Evolutionary conservation across 257 asterid species (phyloP), one percentile per base, ranked within the genome.

Genomic region (Hygrophila difformis): DNA sequence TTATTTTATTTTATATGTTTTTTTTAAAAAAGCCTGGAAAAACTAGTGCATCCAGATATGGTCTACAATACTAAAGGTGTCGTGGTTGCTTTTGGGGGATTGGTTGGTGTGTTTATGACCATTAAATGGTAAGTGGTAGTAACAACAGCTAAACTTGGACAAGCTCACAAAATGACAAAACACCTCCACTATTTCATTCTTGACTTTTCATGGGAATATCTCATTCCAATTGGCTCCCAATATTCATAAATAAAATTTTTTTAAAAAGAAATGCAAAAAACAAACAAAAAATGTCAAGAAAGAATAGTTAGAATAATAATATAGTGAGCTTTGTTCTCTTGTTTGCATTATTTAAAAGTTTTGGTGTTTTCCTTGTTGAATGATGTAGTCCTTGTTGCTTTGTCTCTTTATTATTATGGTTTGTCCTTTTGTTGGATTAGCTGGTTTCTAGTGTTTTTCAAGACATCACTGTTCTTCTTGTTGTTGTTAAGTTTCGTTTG

Each of bases 91-190:
- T 56, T 58, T 16, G 5, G 19, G 5, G 31, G 21, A n/a, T n/a
- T n/a, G n/a, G n/a, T n/a, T n/a, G n/a, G 57, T 52, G 39, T 44
- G 21, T 21, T 44, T 15, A 49, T 44, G 50, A 53, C 21, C 77
- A 72, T 71, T 62, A 69, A 66, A 60, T 52, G 73, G 59, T 66
- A 22, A 64, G 39, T n/a, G n/a, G n/a, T n/a, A n/a, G n/a, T n/a
- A n/a, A n/a, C n/a, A 61, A 59, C 83, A 71, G 76, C 74, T 75
- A 67, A 67, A 73, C 35, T 43, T 53, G 10, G 68, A 73, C 61
- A 62, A 56, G 78, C 66, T n/a, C 74, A 47, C 33, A 44, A 53
- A 62, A 56, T 57, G 51, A 59, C 14, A 50, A 55, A 60, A 53
- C 17, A 47, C 4, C 56, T 22, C 43, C 48, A n/a, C n/a, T 45